These are phyloP conservation scores for Deuterostichococcus epilithicus DNA, from an alignment of 139 green algal species.

Conservation along the genomic window DNA sequence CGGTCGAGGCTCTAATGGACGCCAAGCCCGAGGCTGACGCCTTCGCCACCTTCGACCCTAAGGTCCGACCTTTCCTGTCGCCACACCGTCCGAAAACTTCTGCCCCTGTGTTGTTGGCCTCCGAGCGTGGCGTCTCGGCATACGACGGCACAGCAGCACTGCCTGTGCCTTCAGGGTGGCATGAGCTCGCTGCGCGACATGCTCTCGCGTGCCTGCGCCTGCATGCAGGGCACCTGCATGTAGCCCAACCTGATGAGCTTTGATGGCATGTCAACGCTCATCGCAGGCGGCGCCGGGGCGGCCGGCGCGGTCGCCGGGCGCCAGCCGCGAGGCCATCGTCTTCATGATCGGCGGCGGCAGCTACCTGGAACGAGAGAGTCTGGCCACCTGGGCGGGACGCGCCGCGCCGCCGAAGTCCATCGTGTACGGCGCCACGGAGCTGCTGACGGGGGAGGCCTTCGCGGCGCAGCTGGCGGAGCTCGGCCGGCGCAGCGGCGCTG, in stretches of 20 bases:
- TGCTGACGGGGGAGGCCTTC: conserved; percentile 77
- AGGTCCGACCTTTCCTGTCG: conserved; percentile 32
- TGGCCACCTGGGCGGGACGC: conserved; percentile 42
- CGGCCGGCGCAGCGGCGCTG: conserved; percentile 31
- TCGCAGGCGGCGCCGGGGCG: conserved; percentile 34
- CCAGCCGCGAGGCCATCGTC: conserved; percentile 84
- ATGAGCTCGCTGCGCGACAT: no score
- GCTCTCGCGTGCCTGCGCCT: no score
- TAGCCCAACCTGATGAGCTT: no score
- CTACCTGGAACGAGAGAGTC: conserved; percentile 86
- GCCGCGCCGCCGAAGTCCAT: conserved; percentile 57
- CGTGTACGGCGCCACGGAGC: conserved; percentile 92
- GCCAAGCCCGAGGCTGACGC: conserved; percentile 64
- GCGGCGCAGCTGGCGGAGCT: conserved; percentile 77
- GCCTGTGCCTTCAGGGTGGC: no score
- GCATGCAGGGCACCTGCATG: no score
- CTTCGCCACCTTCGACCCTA: conserved; percentile 88
- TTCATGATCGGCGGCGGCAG: conserved; percentile 98
- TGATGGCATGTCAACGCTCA: no score
- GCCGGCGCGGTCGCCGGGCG: conserved; percentile 30
- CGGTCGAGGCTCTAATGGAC: conserved; percentile 90
- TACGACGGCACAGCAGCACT: no score
- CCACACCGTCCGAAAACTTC: no score
- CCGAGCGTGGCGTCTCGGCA: no score
- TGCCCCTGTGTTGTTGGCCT: no score